phyloP scores from a whole-genome alignment of 176 grass and related monocot genomes.

The Triticum aestivum region DNA sequence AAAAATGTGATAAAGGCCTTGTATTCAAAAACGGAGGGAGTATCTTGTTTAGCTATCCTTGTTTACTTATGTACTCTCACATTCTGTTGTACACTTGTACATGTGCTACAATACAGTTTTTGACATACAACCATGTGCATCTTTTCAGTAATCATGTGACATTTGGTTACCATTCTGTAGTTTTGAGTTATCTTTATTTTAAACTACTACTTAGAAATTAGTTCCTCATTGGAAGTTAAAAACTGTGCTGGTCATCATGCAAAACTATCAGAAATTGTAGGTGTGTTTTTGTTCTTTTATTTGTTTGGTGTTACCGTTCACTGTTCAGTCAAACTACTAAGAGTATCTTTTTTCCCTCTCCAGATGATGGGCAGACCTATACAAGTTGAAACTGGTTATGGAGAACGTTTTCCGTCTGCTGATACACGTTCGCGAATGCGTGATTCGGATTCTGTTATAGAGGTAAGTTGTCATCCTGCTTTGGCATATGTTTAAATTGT shows the following conservation, averaged over 20 bases:
- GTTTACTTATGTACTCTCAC: not conserved
- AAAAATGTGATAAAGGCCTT: too few species aligned
- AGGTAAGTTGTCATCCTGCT: constrained; percentile 55
- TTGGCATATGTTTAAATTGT: constrained; percentile 14
- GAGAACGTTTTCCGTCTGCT: constrained; percentile 81
- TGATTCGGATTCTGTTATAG: constrained; percentile 94
- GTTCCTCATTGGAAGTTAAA: not conserved
- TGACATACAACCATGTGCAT: not conserved
- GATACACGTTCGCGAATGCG: constrained; percentile 64
- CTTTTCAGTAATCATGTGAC: not conserved
- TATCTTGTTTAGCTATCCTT: not conserved
- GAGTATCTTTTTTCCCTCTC: constrained; percentile 15
- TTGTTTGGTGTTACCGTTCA: not conserved
- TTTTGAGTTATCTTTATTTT: constrained; percentile 5
- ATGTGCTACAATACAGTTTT: constrained; percentile 12
- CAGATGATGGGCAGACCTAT: constrained; percentile 97
- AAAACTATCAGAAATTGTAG: not conserved
- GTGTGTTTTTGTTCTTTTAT: not conserved
- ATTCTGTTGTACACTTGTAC: not conserved
- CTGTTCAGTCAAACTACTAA: not conserved
- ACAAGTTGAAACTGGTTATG: constrained; percentile 78
- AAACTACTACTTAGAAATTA: not conserved
- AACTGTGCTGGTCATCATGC: not conserved
- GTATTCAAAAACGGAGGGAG: too few species aligned
- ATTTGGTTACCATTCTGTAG: not conserved